These are phyloP conservation scores for Diaporthe humulicola DNA, from an alignment of 2,329 filamentous ascomycete genomes.

Conservation along the genomic window DNA sequence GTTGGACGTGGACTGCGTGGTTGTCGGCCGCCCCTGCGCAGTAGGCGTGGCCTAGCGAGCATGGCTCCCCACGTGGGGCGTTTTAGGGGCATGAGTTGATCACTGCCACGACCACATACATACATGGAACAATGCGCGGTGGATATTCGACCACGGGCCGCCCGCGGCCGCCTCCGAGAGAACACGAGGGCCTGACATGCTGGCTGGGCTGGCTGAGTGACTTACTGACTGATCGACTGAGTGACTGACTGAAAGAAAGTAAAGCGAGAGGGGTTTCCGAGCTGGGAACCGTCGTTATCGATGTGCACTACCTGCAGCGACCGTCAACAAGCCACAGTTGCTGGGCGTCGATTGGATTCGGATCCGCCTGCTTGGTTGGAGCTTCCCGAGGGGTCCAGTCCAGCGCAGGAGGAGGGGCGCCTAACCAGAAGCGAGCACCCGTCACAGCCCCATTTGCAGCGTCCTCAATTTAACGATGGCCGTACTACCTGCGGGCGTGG, in stretches of 20 bases:
- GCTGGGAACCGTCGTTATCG: not conserved
- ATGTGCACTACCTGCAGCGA: not conserved
- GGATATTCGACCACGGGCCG: conserved; percentile 13
- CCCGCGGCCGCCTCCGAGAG: conserved; percentile 9
- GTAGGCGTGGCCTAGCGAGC: conserved; percentile 24
- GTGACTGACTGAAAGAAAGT: not conserved
- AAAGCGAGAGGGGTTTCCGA: not conserved
- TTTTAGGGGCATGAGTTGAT: conserved; percentile 31
- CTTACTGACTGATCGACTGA: too few relatives aligned
- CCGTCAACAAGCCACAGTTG: conserved; percentile 1
- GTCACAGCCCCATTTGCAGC: conserved; percentile 8
- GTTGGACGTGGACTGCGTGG: conserved; percentile 23
- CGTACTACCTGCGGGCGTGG: conserved; percentile 18
- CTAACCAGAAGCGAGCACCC: not conserved
- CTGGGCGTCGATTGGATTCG: not conserved
- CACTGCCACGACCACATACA: conserved; percentile 21
- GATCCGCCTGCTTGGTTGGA: conserved; percentile 29
- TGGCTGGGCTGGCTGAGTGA: not conserved
- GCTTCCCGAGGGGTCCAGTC: conserved; percentile 13
- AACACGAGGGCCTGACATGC: conserved; percentile 5
- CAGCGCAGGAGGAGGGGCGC: not conserved
- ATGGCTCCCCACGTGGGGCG: conserved; percentile 25
- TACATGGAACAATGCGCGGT: conserved; percentile 9
- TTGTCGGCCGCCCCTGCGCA: conserved; percentile 22
- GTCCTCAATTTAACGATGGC: conserved; percentile 22